Evolutionary conservation across 1,284 basidiomycete genomes (phyloP), one percentile per base, ranked within the genome.

Genomic region (Sanghuangporus weigelae): DNA sequence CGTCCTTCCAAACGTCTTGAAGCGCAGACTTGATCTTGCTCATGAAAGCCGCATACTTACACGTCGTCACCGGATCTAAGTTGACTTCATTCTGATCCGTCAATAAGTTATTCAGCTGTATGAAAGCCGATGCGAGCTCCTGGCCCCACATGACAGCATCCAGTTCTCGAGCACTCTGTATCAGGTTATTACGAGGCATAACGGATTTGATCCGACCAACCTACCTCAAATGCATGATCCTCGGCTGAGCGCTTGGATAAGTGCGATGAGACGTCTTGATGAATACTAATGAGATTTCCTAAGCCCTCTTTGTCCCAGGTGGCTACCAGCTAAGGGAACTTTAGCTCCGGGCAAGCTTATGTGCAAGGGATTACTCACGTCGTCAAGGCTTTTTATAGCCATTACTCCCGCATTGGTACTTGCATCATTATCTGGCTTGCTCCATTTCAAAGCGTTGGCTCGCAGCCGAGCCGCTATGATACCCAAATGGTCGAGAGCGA

Each of bases 401-500:
- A 19, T 7, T 60, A 76, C 74, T 8, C 68, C 65, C 12, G 51
- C 53, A 35, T 60, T 57, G 50, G 40, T 35, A 26, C 67, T 63
- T 26, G 54, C 60, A n/a, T 70, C 71, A 12, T 67, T 69, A n/a
- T 73, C 72, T 36, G 71, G 71, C 42, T 64, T 65, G 62, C 80
- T 78, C 53, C 83, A 80, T 66, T 84, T 89, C 50, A 89, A 71
- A 54, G 75, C 73, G 26, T 83, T 85, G 0, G 82, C 78, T 26
- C 92, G 84, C 46, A 98, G 80, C 50, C 86, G 84, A 1, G 95
- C 90, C 19, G 91, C 95, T 62, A 98, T 92, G n/a, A 90, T 81
- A 7, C 96, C 96, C 0, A 98, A 80, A 74, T 98, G 93, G 72
- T 99, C 96, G 26, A 98, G 79, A 0, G 95, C 93, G 65, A 98